Base-by-base conservation (phyloP, 768 basidiomycete genomes). In the Hebeloma cylindrosporum region DNA sequence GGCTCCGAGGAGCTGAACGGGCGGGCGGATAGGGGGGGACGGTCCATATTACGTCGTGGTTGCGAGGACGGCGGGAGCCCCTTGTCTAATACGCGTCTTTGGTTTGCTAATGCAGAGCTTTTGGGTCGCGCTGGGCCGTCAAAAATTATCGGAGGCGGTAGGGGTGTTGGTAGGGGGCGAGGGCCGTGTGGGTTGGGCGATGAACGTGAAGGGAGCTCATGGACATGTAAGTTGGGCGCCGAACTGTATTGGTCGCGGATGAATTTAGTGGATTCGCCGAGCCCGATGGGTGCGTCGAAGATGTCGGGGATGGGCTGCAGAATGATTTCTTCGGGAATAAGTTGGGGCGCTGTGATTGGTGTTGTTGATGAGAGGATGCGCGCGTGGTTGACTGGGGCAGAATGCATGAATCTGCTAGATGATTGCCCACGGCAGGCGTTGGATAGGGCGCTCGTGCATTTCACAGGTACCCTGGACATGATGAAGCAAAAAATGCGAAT, bases 121-220 rank as follows among this genome's bases (percentile, higher is more conserved):
- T 67, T 60, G 10, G 65, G 64, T 21, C 55, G 56, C 8, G 76
- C 74, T 4, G 78, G 78, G 3, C 77, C 78, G 41, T 78, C 77
- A 45, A 76, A 76, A 13, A 71, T 51, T 44, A 72, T 57, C 6
- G 75, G 72, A 36, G 72, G 58, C 29, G 77, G 74, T 22, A 77
- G 66, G 1, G 68, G 54, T 10, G 60, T 26, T 14, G 66, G 68
- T 31, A 56, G 41, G 10, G 64, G 58, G 34, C 50, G 47, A 10
- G 62, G 54, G 39, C n/a, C n/a, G n/a, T 43, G 33, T 7, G 44
- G 44, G 37, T 48, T 36, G 26, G 30, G 7, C 1, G 35, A 30
- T 14, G 39, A 18, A 33, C 48, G 45, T 37, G 48, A 13, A 33
- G 42, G 22, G 30, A 37, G 8, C 14, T 27, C 28, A 10, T 33